Evolutionary conservation across 345 rosid species (phyloP).

Genomic region (Euphorbia peplus): DNA sequence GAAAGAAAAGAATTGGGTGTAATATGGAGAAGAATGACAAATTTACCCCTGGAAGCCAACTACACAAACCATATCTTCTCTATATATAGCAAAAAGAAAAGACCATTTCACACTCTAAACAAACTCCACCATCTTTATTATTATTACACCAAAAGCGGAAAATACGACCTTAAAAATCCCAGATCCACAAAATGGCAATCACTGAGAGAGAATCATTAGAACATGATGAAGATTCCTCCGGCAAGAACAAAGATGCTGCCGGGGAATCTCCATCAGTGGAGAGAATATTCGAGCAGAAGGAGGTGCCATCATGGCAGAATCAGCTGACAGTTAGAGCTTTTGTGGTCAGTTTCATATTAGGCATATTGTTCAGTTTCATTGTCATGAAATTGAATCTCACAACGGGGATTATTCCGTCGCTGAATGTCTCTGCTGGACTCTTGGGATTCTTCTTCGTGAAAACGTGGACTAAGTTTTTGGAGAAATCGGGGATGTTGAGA

Average conservation of each 20-base stretch:
- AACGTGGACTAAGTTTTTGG: slow-evolving; percentile 57
- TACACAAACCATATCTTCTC: neutral
- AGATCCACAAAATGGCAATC: neutral
- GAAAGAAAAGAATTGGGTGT: too few species aligned
- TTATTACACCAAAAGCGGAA: neutral
- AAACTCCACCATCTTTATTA: too few species aligned
- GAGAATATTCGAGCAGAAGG: slow-evolving; percentile 42
- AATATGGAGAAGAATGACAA: too few species aligned
- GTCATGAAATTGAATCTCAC: slow-evolving; percentile 72
- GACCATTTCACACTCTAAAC: neutral
- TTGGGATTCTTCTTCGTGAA: slow-evolving; percentile 66
- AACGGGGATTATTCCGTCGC: slow-evolving; percentile 68
- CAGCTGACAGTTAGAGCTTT: slow-evolving; percentile 67
- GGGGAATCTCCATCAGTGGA: slow-evolving; percentile 46
- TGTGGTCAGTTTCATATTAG: slow-evolving; percentile 51
- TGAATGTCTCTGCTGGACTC: slow-evolving; percentile 70
- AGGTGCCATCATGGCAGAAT: slow-evolving; percentile 57
- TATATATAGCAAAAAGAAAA: neutral
- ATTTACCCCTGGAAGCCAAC: too few species aligned
- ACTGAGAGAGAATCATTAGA: neutral
- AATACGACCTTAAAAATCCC: neutral
- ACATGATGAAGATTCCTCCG: neutral
- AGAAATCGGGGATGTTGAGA: slow-evolving; percentile 35
- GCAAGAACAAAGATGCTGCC: slow-evolving; percentile 4
- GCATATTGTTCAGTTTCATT: slow-evolving; percentile 62